These are phyloP conservation scores for Lipomyces anomalus DNA, from an alignment of 805 yeast genomes.

Conservation along the genomic window DNA sequence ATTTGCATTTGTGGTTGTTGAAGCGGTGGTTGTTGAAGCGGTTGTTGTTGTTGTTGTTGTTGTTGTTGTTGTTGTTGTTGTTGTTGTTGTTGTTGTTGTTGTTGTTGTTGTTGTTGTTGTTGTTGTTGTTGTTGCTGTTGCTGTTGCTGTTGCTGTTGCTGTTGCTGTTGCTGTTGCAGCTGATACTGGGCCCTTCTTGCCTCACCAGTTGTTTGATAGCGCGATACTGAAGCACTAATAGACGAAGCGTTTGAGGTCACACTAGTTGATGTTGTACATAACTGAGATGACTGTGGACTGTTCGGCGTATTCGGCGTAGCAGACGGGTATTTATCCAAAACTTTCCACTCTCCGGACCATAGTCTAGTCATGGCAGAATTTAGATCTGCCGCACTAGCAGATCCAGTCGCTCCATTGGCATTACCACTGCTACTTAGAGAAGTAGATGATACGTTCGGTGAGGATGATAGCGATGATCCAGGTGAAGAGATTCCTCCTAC, in stretches of 20 bases:
- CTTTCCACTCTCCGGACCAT: constrained; percentile 20
- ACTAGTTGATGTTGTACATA: background rate
- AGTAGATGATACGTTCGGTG: too few species aligned
- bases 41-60: background rate
- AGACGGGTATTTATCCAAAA: constrained; percentile 7
- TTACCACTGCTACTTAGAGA: too few species aligned
- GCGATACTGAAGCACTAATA: too few species aligned
- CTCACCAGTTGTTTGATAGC: background rate
- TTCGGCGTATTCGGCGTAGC: background rate
- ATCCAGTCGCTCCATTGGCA: background rate
- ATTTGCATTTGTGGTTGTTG: background rate
- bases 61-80: background rate
- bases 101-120: background rate
- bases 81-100: background rate
- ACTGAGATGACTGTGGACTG: background rate
- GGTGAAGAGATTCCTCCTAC: background rate
- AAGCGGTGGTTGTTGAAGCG: background rate
- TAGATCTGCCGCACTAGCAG: constrained; percentile 4
- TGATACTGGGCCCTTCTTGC: background rate
- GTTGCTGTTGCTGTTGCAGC: background rate
- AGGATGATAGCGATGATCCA: too few species aligned
- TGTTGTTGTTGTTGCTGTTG: background rate
- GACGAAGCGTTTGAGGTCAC: too few species aligned
- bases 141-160: constrained; percentile 3
- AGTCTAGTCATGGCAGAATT: constrained; percentile 7